These are phyloP conservation scores for Syzygium malaccense DNA, from an alignment of 441 rosid genomes.

Conservation along the genomic window DNA sequence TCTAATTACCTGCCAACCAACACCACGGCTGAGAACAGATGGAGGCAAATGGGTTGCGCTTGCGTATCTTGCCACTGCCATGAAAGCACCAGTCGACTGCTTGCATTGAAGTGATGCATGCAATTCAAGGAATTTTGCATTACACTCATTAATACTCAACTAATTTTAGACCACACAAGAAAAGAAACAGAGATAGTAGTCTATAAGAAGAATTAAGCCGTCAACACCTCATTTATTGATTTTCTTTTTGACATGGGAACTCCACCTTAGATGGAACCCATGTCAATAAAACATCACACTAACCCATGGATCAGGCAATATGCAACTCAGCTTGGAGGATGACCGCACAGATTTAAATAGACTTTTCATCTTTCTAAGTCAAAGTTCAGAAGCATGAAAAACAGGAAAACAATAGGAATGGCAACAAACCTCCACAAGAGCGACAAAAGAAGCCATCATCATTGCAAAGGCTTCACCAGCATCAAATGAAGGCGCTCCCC, in stretches of 20 bases:
- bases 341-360: neutral
- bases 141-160: neutral
- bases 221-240: neutral
- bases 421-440: slow-evolving; percentile 77
- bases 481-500: slow-evolving; percentile 98
- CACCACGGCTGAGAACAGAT: slow-evolving; percentile 90
- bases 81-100: slow-evolving; percentile 91
- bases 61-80: slow-evolving; percentile 76
- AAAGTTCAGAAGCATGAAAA: slow-evolving; percentile 1
- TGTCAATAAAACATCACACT: neutral
- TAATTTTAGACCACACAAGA: neutral
- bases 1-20: slow-evolving; percentile 85
- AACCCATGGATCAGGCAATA: neutral
- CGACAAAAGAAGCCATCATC: slow-evolving; percentile 99
- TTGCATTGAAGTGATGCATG: neutral
- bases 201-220: neutral
- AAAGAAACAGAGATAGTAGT: neutral
- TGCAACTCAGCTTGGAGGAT: neutral
- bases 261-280: neutral
- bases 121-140: neutral
- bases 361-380: neutral
- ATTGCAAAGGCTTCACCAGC: slow-evolving; percentile 99
- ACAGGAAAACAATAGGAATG: neutral
- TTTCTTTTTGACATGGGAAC: neutral
- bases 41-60: slow-evolving; percentile 91